These are phyloP conservation scores for Pseudohyphozyma bogoriensis DNA, from an alignment of 768 basidiomycete genomes.

Conservation along the genomic window DNA sequence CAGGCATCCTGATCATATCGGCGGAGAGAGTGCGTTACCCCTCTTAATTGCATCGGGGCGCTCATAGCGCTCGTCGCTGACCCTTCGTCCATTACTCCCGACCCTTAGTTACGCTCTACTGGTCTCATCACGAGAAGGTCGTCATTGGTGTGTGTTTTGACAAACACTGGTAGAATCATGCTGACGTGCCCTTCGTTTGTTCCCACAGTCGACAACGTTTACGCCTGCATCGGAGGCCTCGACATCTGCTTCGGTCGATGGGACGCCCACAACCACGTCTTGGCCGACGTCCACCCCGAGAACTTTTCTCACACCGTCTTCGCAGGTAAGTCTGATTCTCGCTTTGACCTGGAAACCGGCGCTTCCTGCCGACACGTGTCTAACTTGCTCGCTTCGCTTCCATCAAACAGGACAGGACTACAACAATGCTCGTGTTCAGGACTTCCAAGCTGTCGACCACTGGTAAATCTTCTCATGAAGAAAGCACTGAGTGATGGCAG, in stretches of 20 bases:
- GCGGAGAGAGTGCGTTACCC: too few relatives aligned
- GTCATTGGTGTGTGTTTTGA: not conserved
- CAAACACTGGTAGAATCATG: not conserved
- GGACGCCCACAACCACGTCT: constrained; percentile 60
- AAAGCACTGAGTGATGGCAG: too few relatives aligned
- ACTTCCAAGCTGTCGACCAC: constrained; percentile 69
- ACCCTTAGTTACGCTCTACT: constrained; percentile 41
- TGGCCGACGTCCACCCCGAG: constrained; percentile 43
- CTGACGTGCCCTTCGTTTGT: too few relatives aligned
- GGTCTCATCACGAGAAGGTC: constrained; percentile 85
- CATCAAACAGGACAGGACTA: constrained; percentile 91
- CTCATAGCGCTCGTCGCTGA: too few relatives aligned
- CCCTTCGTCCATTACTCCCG: too few relatives aligned
- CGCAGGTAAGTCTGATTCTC: constrained; percentile 40
- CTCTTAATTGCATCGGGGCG: too few relatives aligned
- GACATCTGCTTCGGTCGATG: constrained; percentile 96
- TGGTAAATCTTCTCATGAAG: constrained; percentile 11
- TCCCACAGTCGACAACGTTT: constrained; percentile 76
- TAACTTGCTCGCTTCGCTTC: constrained; percentile 49
- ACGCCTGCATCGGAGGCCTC: constrained; percentile 80
- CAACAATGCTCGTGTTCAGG: constrained; percentile 71
- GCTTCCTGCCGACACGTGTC: not conserved
- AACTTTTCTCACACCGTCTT: constrained; percentile 88
- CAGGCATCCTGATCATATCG: constrained; percentile 6
- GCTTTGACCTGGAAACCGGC: too few relatives aligned